A percentile compares a stretch with the other conserved stretches of the same genome.
Evolutionary conservation across 2,329 filamentous ascomycete genomes (phyloP).

Genomic region (Pseudogymnoascus sp.): DNA sequence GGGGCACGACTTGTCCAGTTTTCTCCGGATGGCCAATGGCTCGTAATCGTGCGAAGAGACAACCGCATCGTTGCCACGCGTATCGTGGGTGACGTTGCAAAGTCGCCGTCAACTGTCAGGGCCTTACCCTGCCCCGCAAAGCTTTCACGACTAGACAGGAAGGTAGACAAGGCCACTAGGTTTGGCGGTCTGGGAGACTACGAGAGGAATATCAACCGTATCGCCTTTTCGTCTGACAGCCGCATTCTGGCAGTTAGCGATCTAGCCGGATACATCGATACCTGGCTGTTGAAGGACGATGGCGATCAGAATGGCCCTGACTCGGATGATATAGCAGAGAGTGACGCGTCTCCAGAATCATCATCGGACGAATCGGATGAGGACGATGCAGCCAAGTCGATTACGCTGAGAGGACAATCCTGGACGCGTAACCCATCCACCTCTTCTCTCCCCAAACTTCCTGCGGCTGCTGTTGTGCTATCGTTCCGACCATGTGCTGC

Average conservation of each 20-base stretch:
- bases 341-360: constrained; percentile 30
- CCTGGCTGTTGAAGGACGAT: constrained; percentile 56
- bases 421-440: constrained; percentile 72
- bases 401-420: constrained; percentile 49
- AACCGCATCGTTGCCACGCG: constrained; percentile 48
- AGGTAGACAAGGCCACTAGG: constrained; percentile 45
- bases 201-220: constrained; percentile 63
- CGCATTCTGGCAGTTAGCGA: constrained; percentile 72
- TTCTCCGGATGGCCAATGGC: constrained; percentile 62
- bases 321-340: constrained; percentile 23
- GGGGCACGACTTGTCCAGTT: constrained; percentile 65
- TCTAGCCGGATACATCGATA: constrained; percentile 77
- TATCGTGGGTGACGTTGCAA: constrained; percentile 31
- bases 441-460: constrained; percentile 60
- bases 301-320: constrained; percentile 31
- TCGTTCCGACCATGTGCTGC: constrained; percentile 49
- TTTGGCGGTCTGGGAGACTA: constrained; percentile 68
- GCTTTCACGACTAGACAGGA: constrained; percentile 45
- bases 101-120: constrained; percentile 33
- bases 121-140: constrained; percentile 39
- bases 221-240: constrained; percentile 74
- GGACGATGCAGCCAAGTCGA: constrained; percentile 42
- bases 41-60: constrained; percentile 56
- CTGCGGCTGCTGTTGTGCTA: constrained; percentile 55
- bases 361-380: constrained; percentile 33